A percentile compares a stretch with the other conserved stretches of the same genome.
These are phyloP conservation scores for Phaffia australis DNA, from an alignment of 768 basidiomycete genomes.

Conservation along the genomic window DNA sequence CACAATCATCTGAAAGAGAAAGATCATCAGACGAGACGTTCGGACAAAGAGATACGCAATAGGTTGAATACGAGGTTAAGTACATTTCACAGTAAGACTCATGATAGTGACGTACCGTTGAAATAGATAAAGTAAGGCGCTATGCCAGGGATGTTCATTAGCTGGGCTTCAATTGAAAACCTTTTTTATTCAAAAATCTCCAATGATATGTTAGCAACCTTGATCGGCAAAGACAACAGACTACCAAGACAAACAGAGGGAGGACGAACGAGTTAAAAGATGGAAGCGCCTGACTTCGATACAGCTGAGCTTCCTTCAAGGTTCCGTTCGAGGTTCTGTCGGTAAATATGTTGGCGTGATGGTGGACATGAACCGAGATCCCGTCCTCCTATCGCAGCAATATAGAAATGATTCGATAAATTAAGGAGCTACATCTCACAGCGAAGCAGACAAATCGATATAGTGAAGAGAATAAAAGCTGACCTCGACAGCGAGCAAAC, in stretches of 20 bases:
- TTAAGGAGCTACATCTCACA: no score
- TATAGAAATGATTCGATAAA: no score
- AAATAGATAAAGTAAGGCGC: conserved; percentile 18
- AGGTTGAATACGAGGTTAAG: no score
- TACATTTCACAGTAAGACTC: no score
- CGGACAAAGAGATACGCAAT: neutral
- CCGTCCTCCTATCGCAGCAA: neutral
- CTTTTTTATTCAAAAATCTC: neutral
- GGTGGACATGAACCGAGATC: conserved; percentile 18
- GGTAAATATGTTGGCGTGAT: conserved; percentile 19
- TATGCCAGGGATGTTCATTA: conserved; percentile 22
- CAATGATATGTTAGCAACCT: neutral
- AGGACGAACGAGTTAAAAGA: conserved; percentile 22
- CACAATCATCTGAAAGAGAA: conserved; percentile 14
- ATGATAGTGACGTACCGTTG: conserved; percentile 6
- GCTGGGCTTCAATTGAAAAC: conserved; percentile 21
- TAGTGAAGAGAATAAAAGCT: no score
- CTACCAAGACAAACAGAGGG: neutral
- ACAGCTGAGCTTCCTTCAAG: conserved; percentile 8
- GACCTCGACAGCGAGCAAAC: conserved; percentile 2
- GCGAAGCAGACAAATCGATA: no score
- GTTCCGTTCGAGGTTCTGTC: conserved; percentile 3
- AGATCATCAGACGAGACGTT: conserved; percentile 10
- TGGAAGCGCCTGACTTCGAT: conserved; percentile 15
- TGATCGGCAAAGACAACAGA: neutral